Base-by-base conservation (phyloP, 176 grass and related monocot species). In the Melocanna baccifera region DNA sequence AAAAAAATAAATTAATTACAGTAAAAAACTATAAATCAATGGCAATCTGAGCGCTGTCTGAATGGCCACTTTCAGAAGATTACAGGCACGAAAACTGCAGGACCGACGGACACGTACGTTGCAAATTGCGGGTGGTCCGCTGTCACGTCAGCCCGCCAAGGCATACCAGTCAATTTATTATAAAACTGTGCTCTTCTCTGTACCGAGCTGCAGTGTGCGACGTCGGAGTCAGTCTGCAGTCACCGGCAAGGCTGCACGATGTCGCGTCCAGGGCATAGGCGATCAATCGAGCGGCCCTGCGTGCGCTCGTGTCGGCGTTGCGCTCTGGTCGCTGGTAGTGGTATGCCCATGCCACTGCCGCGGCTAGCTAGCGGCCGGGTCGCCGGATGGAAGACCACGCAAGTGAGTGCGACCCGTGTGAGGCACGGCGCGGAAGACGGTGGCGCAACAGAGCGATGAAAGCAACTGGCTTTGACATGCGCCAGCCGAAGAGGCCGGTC, bases 241-340 rank as follows among this genome's bases (percentile, higher is more conserved):
- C 26, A 71, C 19, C 41, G 14, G 66, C 71, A 73, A 64, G 29
- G 28, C 50, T 64, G 69, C 69, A 58, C 11, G 6, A 36, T 26
- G 79, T 69, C 50, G 28, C 62, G 62, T 16, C 41, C 85, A 73
- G 59, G 69, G 78, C 45, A 69, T 51, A 79, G 62, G 70, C 47
- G 12, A 67, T 19, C 37, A 45, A 19, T 51, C 37, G 22, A 13
- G 20, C 23, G 32, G n/a, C 3, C 73, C 12, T 13, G 40, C 67
- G 22, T 1, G 34, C 39, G 1, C 43, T 10, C 28, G 1, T 15
- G 73, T 55, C 19, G 25, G 40, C 30, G 3, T 14, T 18, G 82
- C 39, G 29, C 73, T 55, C 48, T 32, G 83, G 36, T 28, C 62
- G 62, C 37, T 25, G 80, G 10, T 11, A 51, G 11, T 50, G 80